These are phyloP conservation scores for Escovopsis weberi DNA, from an alignment of 2,329 filamentous ascomycete genomes.

Conservation along the genomic window DNA sequence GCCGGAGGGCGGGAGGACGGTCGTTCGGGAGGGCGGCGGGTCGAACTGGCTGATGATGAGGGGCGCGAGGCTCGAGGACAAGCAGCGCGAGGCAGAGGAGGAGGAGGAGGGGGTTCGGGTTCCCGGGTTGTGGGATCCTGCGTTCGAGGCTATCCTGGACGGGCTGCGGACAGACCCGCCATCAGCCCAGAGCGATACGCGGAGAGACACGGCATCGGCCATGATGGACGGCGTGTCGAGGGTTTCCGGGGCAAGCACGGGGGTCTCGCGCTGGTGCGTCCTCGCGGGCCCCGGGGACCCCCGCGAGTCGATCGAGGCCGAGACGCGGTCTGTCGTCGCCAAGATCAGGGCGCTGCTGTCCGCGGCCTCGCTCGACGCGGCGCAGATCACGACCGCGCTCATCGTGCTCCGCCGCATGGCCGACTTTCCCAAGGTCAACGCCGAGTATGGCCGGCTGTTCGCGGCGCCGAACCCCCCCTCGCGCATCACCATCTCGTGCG, in stretches of 20 bases:
- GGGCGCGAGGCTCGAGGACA: constrained; percentile 37
- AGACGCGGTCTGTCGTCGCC: constrained; percentile 33
- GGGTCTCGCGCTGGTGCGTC: constrained; percentile 25
- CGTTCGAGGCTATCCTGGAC: constrained; percentile 33
- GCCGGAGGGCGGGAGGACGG: constrained; percentile 32
- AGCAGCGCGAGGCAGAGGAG: constrained; percentile 12
- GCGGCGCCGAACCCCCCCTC: constrained; percentile 67
- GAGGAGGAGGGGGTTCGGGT: constrained; percentile 27
- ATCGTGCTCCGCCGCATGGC: constrained; percentile 67
- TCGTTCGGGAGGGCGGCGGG: constrained; percentile 58
- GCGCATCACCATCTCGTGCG: constrained; percentile 69
- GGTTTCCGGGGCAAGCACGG: constrained; percentile 6
- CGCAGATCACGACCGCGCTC: constrained; percentile 37
- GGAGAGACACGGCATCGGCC: background rate
- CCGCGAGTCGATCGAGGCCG: constrained; percentile 25
- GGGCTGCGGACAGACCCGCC: background rate
- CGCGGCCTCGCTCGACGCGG: constrained; percentile 13
- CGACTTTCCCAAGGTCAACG: constrained; percentile 64
- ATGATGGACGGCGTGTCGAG: background rate
- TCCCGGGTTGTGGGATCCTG: constrained; percentile 52
- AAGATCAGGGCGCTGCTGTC: constrained; percentile 28
- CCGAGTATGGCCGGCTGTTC: constrained; percentile 63
- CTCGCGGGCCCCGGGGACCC: constrained; percentile 12
- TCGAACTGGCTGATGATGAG: constrained; percentile 56
- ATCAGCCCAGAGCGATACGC: background rate